phyloP scores from a whole-genome alignment of 768 basidiomycete genomes.

The Mycena leptocephala region DNA sequence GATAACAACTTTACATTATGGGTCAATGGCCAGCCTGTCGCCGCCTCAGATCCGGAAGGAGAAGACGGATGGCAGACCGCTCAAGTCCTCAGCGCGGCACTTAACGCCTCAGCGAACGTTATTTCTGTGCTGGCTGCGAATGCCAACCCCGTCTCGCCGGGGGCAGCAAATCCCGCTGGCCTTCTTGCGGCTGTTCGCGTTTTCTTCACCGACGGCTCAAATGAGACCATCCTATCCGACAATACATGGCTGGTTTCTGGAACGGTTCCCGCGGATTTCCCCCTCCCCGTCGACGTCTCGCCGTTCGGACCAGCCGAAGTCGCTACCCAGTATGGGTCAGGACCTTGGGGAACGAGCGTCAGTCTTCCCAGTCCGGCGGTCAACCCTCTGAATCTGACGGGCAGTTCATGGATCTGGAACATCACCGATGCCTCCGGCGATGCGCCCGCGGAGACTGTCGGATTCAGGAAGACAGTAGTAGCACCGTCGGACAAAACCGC shows the following conservation, averaged over 20 bases:
- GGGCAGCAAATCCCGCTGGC: conserved; percentile 24
- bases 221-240: conserved; percentile 22
- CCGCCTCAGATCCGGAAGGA: conserved; percentile 1
- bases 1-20: conserved; percentile 35
- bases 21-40: conserved; percentile 32
- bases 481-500: conserved; percentile 6
- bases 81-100: conserved; percentile 4
- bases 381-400: background rate
- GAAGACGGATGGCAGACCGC: background rate
- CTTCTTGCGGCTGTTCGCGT: conserved; percentile 25
- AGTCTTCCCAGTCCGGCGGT: background rate
- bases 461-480: conserved; percentile 27
- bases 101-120: conserved; percentile 28
- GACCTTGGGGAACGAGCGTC: conserved; percentile 22
- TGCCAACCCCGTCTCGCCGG: background rate
- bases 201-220: conserved; percentile 17
- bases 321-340: conserved; percentile 21
- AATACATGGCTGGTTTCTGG: conserved; percentile 21
- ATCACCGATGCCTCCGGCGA: background rate
- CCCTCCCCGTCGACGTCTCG: conserved; percentile 25
- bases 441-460: conserved; percentile 22
- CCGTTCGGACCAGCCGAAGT: conserved; percentile 14
- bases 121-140: conserved; percentile 25
- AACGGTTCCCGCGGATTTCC: conserved; percentile 22
- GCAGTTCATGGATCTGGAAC: conserved; percentile 31